Conservation (phyloP, 148 eudicot genomes). For the Rhododendron mucronatum region DNA sequence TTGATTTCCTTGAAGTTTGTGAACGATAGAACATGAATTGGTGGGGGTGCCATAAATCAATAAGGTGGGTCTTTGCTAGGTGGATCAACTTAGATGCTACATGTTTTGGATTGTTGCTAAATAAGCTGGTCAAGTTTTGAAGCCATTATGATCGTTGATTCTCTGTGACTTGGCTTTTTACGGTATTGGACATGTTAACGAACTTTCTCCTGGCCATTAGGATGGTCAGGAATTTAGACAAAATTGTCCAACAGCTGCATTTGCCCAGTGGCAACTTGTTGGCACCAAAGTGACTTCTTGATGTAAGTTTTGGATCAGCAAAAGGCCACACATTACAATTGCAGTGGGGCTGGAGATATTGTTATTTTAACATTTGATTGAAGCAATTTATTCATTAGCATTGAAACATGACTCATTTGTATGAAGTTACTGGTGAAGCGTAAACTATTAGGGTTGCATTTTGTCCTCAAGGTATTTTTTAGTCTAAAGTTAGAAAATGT, state of each 20-base stretch:
- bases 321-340: background rate
- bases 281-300: background rate
- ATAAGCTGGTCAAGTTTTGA: background rate
- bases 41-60: background rate
- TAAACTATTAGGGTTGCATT: background rate
- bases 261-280: background rate
- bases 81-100: background rate
- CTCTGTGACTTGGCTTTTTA: background rate
- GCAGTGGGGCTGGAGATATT: background rate
- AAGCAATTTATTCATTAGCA: background rate
- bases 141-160: background rate
- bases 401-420: background rate
- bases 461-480: background rate
- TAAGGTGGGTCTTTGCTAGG: background rate
- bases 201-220: background rate
- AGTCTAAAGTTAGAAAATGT: background rate
- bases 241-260: background rate
- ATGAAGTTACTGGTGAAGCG: background rate
- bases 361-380: background rate
- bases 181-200: background rate
- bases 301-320: background rate
- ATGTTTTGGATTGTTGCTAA: background rate
- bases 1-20: conserved; percentile 3
- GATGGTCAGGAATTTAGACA: background rate
- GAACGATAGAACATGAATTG: background rate